phyloP scores from a whole-genome alignment of 805 yeast species.

The Yamadazyma ubonensis region DNA sequence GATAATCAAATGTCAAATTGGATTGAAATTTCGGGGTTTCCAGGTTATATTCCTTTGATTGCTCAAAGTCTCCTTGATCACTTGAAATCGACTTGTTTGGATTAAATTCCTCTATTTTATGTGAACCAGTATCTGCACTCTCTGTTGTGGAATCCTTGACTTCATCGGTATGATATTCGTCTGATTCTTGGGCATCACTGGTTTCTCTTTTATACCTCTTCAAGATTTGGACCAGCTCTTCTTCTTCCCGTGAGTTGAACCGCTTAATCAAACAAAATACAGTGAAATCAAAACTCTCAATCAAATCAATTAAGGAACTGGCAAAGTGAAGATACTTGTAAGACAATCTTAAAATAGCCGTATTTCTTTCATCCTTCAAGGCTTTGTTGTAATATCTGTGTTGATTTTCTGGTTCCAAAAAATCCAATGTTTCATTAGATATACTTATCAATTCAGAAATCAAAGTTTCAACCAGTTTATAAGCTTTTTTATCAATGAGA shows the following conservation, averaged over 20 bases:
- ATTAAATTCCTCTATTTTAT: no score
- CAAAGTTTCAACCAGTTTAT: constrained; percentile 33
- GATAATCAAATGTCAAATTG: constrained; percentile 45
- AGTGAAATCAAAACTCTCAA: constrained; percentile 64
- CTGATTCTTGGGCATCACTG: background rate
- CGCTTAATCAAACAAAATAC: constrained; percentile 47
- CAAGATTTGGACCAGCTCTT: constrained; percentile 14
- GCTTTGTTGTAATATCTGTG: constrained; percentile 35
- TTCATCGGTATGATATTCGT: background rate
- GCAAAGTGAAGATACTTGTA: constrained; percentile 53
- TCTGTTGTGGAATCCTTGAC: background rate
- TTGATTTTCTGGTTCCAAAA: constrained; percentile 38
- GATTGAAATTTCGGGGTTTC: constrained; percentile 11
- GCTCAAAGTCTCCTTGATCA: no score
- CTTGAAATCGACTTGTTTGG: no score
- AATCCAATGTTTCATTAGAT: constrained; percentile 42
- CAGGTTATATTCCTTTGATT: no score
- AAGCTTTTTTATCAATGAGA: constrained; percentile 51
- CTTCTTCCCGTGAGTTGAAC: constrained; percentile 21
- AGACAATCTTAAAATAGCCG: constrained; percentile 50
- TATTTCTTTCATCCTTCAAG: constrained; percentile 44
- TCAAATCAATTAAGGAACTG: constrained; percentile 47
- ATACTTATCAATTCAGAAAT: constrained; percentile 38
- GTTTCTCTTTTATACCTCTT: constrained; percentile 8
- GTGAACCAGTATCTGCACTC: background rate